Evolutionary conservation across 805 yeast species (phyloP).

Genomic region (Wickerhamomyces subpelliculosus): DNA sequence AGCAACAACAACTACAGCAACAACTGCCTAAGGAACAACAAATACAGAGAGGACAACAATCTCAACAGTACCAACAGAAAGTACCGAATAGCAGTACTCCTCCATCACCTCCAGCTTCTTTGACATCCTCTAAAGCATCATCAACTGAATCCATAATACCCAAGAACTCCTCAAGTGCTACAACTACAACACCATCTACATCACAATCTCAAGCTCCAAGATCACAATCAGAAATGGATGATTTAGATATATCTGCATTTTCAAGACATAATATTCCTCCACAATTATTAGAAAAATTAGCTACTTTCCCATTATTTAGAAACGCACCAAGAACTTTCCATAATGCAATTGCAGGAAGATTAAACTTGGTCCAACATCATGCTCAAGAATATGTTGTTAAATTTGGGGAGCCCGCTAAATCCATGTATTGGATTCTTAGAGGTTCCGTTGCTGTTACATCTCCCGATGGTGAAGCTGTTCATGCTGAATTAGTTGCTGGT

Average conservation of each 20-base stretch:
- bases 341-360: slow-evolving; percentile 47
- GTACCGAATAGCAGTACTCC: too few species aligned
- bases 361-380: slow-evolving; percentile 52
- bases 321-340: slow-evolving; percentile 64
- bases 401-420: slow-evolving; percentile 64
- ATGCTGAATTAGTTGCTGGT: slow-evolving; percentile 65
- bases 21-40: too few species aligned
- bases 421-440: slow-evolving; percentile 76
- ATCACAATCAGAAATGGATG: not conserved
- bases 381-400: slow-evolving; percentile 67
- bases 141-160: too few species aligned
- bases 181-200: not conserved
- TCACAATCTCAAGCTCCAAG: not conserved
- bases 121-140: too few species aligned
- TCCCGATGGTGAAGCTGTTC: slow-evolving; percentile 68
- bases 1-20: too few species aligned
- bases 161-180: too few species aligned
- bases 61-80: too few species aligned
- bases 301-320: slow-evolving; percentile 57
- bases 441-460: slow-evolving; percentile 75
- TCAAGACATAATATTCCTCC: slow-evolving; percentile 34
- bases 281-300: slow-evolving; percentile 44
- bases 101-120: too few species aligned
- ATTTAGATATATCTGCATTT: not conserved
- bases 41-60: too few species aligned